Evolutionary conservation across 257 asterid genomes (phyloP), one percentile per base, ranked within the genome.

Genomic region (Solanum rostratum): DNA sequence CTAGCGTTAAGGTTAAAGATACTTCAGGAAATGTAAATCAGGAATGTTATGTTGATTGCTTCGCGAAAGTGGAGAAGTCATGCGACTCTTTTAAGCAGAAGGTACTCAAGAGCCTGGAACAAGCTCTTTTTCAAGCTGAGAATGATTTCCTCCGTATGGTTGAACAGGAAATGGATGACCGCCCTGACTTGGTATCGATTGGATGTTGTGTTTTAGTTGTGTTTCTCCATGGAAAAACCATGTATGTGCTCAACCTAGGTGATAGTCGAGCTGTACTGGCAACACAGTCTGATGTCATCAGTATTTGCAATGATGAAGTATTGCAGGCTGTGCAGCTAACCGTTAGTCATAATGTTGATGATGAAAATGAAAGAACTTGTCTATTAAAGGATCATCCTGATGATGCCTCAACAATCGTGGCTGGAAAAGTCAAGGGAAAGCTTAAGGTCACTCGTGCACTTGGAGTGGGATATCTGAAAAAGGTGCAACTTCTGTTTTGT

Each of bases 251-350:
- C 84, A 94, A 90, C 43, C 88, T 97, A 39, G 99, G 99, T 74
- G 99, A 97, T 81, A 95, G 98, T 87, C 92, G 99, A 86, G 99
- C 97, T 14, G 98, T 97, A 22, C 84, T 97, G 89, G 98, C 99
- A 50, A 92, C 95, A 24, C 79, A 88, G 83, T 86, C 82, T 74
- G 87, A 88, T 86, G 92, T 55, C 71, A 52, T 5, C 65, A 81
- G 43, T 7, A 70, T 49, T n/a, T 83, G 52, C 65, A 84, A 59
- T 60, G 59, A 84, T 16, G 79, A 88, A 68, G 90, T 86, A 65
- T 87, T 92, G 37, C 85, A 62, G 83, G 93, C 97, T n/a, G 78
- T 92, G 62, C 98, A 97, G 92, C 97, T 97, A 78, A 92, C 97
- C 16, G 93, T 91, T 66, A 90, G 89, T 55, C 99, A 97, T 89